phyloP scores from a whole-genome alignment of 192 early-diverging fungal species.

The Blastocladiella britannica region DNA sequence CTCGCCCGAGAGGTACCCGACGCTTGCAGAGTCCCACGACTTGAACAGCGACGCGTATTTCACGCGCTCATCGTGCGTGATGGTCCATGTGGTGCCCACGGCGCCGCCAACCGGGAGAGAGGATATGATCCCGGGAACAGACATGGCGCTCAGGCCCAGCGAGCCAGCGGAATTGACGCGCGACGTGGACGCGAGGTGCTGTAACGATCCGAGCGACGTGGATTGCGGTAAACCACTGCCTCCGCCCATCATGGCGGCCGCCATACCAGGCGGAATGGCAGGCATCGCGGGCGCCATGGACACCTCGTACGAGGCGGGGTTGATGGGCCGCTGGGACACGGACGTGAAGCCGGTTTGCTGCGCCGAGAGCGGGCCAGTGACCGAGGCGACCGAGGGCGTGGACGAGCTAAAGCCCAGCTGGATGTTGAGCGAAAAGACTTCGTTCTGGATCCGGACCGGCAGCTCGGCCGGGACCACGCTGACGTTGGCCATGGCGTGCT shows the following conservation, averaged over 20 bases:
- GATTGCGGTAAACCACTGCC: too few species aligned
- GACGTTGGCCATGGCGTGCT: not conserved
- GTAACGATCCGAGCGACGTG: not conserved
- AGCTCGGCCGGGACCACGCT: not conserved
- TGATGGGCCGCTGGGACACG: not conserved
- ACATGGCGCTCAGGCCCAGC: not conserved
- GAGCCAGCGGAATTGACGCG: not conserved
- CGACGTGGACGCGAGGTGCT: not conserved
- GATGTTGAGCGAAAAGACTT: not conserved
- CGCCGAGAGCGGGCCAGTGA: not conserved
- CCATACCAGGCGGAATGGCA: too few species aligned
- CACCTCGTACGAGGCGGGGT: not conserved
- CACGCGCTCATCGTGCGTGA: slow-evolving; percentile 29
- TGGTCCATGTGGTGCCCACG: slow-evolving; percentile 14
- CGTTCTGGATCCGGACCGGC: not conserved
- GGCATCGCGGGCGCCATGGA: not conserved
- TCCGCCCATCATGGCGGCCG: too few species aligned
- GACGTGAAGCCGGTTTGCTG: not conserved
- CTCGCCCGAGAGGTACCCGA: slow-evolving; percentile 49
- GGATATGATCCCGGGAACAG: not conserved
- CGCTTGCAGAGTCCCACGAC: slow-evolving; percentile 43
- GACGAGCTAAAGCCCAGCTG: not conserved
- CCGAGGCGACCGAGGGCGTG: not conserved
- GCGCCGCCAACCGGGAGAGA: not conserved
- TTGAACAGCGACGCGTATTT: slow-evolving; percentile 47